Conservation (phyloP, 139 green algal genomes). For the Deuterostichococcus epilithicus region DNA sequence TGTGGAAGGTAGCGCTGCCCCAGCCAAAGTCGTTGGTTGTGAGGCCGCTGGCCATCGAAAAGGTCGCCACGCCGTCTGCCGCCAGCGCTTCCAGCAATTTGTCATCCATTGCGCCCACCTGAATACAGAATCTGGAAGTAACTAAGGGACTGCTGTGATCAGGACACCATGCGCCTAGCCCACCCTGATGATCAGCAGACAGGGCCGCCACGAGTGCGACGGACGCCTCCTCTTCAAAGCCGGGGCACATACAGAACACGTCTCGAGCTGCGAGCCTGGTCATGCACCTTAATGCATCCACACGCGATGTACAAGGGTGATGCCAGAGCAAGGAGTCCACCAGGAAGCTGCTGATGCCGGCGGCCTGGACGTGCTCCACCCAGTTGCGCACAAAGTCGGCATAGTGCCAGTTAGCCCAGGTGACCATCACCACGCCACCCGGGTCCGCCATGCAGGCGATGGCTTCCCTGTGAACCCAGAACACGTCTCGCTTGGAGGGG, state of each 20-base stretch:
- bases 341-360: slow-evolving; percentile 51
- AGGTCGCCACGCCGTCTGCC: slow-evolving; percentile 46
- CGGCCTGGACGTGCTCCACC: slow-evolving; percentile 58
- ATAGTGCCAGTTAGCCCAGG: slow-evolving; percentile 91
- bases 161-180: too few species aligned
- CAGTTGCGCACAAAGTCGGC: slow-evolving; percentile 86
- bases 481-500: not conserved
- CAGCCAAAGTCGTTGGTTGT: slow-evolving; percentile 83
- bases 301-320: too few species aligned
- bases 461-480: not conserved
- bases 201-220: too few species aligned
- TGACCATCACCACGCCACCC: slow-evolving; percentile 63
- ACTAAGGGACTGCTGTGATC: too few species aligned
- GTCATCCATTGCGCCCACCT: slow-evolving; percentile 88
- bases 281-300: too few species aligned
- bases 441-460: not conserved
- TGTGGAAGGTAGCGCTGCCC: slow-evolving; percentile 82
- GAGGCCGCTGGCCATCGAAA: slow-evolving; percentile 74
- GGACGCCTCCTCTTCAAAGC: too few species aligned
- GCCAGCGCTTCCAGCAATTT: slow-evolving; percentile 50
- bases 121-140: not conserved
- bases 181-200: too few species aligned
- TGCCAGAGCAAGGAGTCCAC: too few species aligned
- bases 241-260: too few species aligned
- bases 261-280: too few species aligned